Evolutionary conservation across 306 rosid species (phyloP).

Genomic region (Ceratonia siliqua): DNA sequence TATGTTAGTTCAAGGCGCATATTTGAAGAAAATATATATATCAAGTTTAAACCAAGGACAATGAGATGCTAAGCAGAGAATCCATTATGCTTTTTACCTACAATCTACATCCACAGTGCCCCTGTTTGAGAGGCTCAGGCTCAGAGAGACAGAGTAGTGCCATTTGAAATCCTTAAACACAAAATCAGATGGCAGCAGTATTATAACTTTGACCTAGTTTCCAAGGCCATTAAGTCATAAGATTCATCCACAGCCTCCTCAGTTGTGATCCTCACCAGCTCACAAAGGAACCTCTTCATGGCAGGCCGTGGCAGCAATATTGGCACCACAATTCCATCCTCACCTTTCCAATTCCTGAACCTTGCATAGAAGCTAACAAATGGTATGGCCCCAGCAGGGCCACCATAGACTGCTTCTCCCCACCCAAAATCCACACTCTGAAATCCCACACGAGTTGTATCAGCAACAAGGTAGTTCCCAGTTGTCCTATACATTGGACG

Average conservation of each 20-base stretch:
- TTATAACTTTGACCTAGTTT: background rate
- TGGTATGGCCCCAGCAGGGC: constrained; percentile 18
- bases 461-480: constrained; percentile 25
- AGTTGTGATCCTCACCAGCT: constrained; percentile 5
- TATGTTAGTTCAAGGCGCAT: no score
- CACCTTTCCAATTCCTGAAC: constrained; percentile 9
- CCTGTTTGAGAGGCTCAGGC: no score
- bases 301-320: constrained; percentile 15
- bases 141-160: no score
- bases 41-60: no score
- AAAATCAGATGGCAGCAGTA: background rate
- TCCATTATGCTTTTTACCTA: no score
- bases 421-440: constrained; percentile 27
- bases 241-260: background rate
- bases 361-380: constrained; percentile 10
- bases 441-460: constrained; percentile 24
- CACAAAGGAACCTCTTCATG: constrained; percentile 15
- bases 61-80: no score
- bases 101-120: no score
- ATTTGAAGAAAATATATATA: no score
- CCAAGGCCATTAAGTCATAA: background rate
- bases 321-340: constrained; percentile 28
- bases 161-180: background rate
- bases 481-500: background rate
- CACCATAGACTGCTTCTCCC: constrained; percentile 26